These are phyloP conservation scores for Pezizomycotina sp. DNA, from an alignment of 2,329 filamentous ascomycete genomes.

Conservation along the genomic window DNA sequence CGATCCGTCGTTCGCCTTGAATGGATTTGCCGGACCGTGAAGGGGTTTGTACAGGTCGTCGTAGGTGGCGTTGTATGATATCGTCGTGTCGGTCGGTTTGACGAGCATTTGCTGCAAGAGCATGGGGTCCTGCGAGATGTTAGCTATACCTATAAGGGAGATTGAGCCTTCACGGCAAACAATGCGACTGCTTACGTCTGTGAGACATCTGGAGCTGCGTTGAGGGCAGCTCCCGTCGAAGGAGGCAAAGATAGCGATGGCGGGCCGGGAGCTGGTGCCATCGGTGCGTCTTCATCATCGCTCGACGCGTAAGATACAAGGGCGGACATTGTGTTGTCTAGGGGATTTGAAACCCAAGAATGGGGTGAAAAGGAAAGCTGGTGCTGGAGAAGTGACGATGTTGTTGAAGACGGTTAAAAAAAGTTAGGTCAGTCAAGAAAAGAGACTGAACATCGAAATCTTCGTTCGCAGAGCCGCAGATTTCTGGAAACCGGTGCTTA, in stretches of 20 bases:
- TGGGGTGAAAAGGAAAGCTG: constrained; percentile 3
- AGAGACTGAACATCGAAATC: too few relatives aligned
- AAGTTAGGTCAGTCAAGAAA: too few relatives aligned
- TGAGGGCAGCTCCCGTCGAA: constrained; percentile 29
- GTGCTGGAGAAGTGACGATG: too few relatives aligned
- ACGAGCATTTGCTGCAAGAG: constrained; percentile 37
- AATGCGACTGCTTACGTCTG: constrained; percentile 34
- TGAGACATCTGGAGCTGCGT: constrained; percentile 38
- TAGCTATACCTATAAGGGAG: constrained; percentile 23
- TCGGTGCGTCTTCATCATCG: constrained; percentile 31
- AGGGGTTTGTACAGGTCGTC: constrained; percentile 51
- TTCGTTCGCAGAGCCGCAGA: too few relatives aligned
- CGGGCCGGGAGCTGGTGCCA: constrained; percentile 21
- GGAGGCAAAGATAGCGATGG: constrained; percentile 18
- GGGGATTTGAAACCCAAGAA: too few relatives aligned
- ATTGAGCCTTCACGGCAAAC: constrained; percentile 2
- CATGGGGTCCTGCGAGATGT: constrained; percentile 33
- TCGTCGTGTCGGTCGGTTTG: constrained; percentile 35
- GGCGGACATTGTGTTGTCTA: constrained; percentile 20
- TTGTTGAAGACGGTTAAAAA: too few relatives aligned
- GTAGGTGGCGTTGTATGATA: constrained; percentile 45
- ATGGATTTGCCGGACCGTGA: constrained; percentile 58
- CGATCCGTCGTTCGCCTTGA: constrained; percentile 43
- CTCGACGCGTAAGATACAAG: constrained; percentile 29
- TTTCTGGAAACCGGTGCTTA: too few relatives aligned